Conservation (phyloP, 768 basidiomycete species). For the Leccinum obscurum region DNA sequence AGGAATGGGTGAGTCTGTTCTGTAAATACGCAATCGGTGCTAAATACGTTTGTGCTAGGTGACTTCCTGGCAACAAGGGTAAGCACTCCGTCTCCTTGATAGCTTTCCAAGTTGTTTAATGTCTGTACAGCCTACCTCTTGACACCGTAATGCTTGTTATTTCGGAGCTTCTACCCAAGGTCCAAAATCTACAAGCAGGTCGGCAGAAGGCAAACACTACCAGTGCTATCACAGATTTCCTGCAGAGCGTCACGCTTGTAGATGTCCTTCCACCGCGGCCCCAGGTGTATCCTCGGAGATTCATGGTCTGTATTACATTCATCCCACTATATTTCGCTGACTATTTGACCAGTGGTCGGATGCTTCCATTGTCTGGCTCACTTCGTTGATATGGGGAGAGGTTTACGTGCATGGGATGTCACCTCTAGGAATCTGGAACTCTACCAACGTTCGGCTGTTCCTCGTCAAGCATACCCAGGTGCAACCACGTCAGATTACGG, state of each 20-base stretch:
- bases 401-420: constrained; percentile 90
- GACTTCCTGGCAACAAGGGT: constrained; percentile 97
- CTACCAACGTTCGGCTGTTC: constrained; percentile 86
- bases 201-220: constrained; percentile 61
- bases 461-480: constrained; percentile 83
- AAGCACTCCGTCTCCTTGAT: constrained; percentile 17
- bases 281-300: constrained; percentile 66
- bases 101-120: constrained; percentile 10
- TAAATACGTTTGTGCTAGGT: constrained; percentile 46
- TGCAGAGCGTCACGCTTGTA: constrained; percentile 65
- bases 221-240: constrained; percentile 69
- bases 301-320: constrained; percentile 54
- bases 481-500: constrained; percentile 70
- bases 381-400: constrained; percentile 94
- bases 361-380: constrained; percentile 88
- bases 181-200: constrained; percentile 79
- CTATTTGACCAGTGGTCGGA: constrained; percentile 75
- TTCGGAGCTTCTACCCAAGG: constrained; percentile 82
- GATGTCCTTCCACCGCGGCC: constrained; percentile 75
- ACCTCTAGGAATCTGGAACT: constrained; percentile 87
- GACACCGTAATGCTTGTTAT: constrained; percentile 87
- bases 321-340: constrained; percentile 1
- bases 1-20: constrained; percentile 79
- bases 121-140: constrained; percentile 67
- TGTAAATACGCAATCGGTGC: background rate